Conservation (phyloP, 495 filamentous ascomycete species). For the Parachaetomium inaequale region DNA sequence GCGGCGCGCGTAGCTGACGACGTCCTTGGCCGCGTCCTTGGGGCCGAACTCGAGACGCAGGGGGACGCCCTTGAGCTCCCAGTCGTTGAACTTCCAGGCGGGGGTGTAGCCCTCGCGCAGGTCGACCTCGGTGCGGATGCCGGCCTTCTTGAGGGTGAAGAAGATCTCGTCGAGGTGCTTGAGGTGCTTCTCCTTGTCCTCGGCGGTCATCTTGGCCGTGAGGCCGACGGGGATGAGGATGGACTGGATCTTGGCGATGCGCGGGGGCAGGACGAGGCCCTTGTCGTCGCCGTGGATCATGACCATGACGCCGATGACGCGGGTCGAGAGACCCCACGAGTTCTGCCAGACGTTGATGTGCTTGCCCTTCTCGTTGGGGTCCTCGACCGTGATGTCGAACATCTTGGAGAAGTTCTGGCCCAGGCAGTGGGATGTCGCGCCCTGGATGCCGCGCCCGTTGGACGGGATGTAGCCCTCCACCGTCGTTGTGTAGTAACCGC, state of each 20-base stretch:
- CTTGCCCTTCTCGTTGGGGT: constrained; percentile 55
- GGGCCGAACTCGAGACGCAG: constrained; percentile 93
- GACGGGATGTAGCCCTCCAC: constrained; percentile 92
- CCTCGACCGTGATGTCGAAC: constrained; percentile 96
- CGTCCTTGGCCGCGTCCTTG: constrained; percentile 79
- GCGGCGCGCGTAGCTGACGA: constrained; percentile 79
- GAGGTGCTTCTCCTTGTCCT: constrained; percentile 68
- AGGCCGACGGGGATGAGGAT: constrained; percentile 92
- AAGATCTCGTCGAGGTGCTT: constrained; percentile 66
- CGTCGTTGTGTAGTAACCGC: constrained; percentile 91
- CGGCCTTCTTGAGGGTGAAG: constrained; percentile 58
- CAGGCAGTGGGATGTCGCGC: constrained; percentile 87
- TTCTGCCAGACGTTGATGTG: constrained; percentile 95
- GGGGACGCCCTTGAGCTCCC: constrained; percentile 91
- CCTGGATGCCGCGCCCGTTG: constrained; percentile 95
- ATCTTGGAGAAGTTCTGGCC: constrained; percentile 98
- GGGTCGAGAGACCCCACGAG: constrained; percentile 95
- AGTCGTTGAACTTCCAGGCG: constrained; percentile 97
- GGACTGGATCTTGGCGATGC: constrained; percentile 77
- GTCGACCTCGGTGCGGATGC: constrained; percentile 70
- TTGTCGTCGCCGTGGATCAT: constrained; percentile 96
- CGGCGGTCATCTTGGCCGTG: constrained; percentile 75
- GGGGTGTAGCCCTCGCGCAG: constrained; percentile 82
- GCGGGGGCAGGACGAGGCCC: constrained; percentile 85
- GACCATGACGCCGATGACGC: constrained; percentile 94